Percentiles rank a stretch among this genome's conserved stretches.
phyloP scores from a whole-genome alignment of 2,329 filamentous ascomycete genomes.

The Talaromyces marneffei region DNA sequence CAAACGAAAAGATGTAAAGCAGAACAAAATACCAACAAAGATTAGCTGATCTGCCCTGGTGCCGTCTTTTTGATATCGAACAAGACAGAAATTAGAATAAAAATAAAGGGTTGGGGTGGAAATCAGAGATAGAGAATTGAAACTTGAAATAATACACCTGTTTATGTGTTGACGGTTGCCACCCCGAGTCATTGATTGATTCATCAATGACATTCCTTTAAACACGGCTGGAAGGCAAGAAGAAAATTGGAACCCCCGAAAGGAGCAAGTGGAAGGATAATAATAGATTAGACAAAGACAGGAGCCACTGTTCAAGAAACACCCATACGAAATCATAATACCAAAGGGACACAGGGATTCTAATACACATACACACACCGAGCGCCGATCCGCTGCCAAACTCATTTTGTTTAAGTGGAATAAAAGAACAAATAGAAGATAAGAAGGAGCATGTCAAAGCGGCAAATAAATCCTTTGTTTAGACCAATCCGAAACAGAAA shows the following conservation, averaged over 20 bases:
- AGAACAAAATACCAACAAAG: not conserved
- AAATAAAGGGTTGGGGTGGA: not conserved
- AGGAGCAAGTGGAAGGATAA: not conserved
- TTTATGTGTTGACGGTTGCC: not conserved
- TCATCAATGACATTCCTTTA: not conserved
- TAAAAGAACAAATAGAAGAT: not conserved
- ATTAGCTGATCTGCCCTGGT: not conserved
- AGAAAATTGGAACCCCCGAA: not conserved
- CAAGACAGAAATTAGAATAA: not conserved
- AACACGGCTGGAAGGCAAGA: not conserved
- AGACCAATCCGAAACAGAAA: not conserved
- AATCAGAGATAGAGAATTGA: not conserved
- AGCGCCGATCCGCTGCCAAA: constrained; percentile 5
- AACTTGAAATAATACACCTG: not conserved
- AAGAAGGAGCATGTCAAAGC: not conserved
- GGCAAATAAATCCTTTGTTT: not conserved
- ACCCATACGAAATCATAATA: not conserved
- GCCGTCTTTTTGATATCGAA: not conserved
- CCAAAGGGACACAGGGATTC: not conserved
- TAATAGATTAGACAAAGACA: constrained; percentile 17
- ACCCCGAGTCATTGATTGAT: not conserved
- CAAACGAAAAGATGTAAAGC: not conserved
- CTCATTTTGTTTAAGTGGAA: not conserved
- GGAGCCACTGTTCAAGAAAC: constrained; percentile 5
- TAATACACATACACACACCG: not conserved